Percentiles rank a stretch among this genome's conserved stretches.
These are phyloP conservation scores for Turritis glabra DNA, from an alignment of 345 rosid species.

Conservation along the genomic window DNA sequence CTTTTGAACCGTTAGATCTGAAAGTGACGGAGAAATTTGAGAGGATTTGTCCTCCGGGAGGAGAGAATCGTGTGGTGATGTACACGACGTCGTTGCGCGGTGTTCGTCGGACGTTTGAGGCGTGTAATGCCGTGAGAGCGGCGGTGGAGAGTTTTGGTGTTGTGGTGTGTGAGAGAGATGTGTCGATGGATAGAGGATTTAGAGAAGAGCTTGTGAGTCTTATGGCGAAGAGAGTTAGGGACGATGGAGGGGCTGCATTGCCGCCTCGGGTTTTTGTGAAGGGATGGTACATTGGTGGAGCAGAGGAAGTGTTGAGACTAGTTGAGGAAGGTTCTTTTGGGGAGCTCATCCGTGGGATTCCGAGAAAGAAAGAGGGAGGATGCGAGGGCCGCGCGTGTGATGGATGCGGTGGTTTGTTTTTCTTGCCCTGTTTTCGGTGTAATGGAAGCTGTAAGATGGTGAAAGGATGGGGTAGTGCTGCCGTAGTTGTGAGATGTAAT, in stretches of 20 bases:
- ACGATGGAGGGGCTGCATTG: constrained; percentile 22
- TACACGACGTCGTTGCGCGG: constrained; percentile 83
- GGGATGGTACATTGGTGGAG: constrained; percentile 89
- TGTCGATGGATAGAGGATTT: constrained; percentile 79
- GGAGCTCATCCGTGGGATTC: constrained; percentile 57
- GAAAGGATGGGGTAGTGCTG: constrained; percentile 38
- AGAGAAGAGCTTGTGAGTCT: constrained; percentile 63
- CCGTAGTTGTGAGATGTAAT: constrained; percentile 52
- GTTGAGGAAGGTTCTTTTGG: constrained; percentile 70
- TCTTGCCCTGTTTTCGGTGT: constrained; percentile 77
- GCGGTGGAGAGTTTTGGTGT: constrained; percentile 59
- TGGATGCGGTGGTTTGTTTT: constrained; percentile 73
- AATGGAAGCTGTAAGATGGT: constrained; percentile 75
- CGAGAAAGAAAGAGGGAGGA: constrained; percentile 43
- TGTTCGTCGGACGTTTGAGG: constrained; percentile 79
- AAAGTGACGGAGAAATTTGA: constrained; percentile 33
- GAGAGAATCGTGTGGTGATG: constrained; percentile 61
- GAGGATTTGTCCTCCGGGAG: constrained; percentile 60
- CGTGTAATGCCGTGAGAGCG: constrained; percentile 64
- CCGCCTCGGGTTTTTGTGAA: constrained; percentile 76
- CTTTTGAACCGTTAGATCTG: constrained; percentile 22
- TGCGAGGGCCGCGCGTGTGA: constrained; percentile 46
- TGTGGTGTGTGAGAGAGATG: constrained; percentile 62
- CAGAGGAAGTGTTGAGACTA: constrained; percentile 63
- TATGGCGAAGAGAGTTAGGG: constrained; percentile 42